Percentiles rank a stretch among this genome's conserved stretches.
These are phyloP conservation scores for Micractinium sp. DNA, from an alignment of 139 green algal genomes.

Conservation along the genomic window DNA sequence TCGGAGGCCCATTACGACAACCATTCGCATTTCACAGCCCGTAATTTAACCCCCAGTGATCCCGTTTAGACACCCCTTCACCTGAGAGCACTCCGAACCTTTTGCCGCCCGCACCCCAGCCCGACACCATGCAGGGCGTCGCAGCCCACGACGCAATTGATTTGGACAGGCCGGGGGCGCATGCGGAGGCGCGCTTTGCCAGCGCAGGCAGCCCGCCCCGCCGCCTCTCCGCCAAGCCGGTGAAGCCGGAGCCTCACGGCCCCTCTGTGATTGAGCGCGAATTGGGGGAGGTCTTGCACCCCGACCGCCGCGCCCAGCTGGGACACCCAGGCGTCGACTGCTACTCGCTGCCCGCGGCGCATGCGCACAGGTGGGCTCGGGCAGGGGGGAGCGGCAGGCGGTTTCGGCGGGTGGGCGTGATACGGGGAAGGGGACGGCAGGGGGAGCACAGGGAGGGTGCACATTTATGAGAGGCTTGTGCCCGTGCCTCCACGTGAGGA, in stretches of 20 bases:
- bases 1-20: no score
- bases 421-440: background rate
- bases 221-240: background rate
- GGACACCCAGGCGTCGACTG: constrained; percentile 4
- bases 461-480: no score
- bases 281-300: background rate
- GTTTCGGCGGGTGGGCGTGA: no score
- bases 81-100: background rate
- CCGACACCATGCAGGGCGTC: background rate
- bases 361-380: background rate
- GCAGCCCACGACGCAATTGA: constrained; percentile 9
- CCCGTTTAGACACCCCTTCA: background rate
- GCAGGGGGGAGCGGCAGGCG: background rate
- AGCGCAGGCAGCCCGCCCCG: background rate
- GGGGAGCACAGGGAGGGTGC: background rate
- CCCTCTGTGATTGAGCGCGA: background rate
- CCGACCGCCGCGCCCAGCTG: background rate
- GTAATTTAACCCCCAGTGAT: background rate
- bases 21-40: no score
- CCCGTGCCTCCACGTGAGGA: no score
- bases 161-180: background rate
- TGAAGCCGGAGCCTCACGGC: background rate
- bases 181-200: background rate
- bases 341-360: background rate
- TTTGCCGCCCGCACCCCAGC: background rate